Evolutionary conservation across 2,329 filamentous ascomycete genomes (phyloP).

Genomic region (Epichloe brachyelytri): DNA sequence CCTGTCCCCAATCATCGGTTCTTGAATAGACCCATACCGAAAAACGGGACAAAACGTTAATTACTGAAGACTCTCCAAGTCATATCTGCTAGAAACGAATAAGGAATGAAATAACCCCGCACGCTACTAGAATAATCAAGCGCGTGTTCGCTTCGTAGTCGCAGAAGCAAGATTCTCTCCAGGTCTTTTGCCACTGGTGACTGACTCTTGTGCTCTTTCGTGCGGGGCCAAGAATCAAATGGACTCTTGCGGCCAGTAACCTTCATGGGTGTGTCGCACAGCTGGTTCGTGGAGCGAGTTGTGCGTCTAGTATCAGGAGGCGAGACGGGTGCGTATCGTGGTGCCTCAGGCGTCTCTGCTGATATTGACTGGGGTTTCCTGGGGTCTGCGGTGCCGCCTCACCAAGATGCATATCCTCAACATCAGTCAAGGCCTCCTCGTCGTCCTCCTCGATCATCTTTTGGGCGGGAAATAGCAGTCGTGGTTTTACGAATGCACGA

Average conservation of each 20-base stretch:
- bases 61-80: neutral
- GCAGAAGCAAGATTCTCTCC: constrained; percentile 19
- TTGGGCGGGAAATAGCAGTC: constrained; percentile 52
- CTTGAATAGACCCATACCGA: neutral
- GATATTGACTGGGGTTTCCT: constrained; percentile 17
- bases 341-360: constrained; percentile 38
- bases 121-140: constrained; percentile 9
- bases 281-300: constrained; percentile 43
- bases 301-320: constrained; percentile 50
- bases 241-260: constrained; percentile 33
- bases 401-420: constrained; percentile 33
- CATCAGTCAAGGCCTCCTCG: constrained; percentile 47
- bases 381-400: constrained; percentile 22
- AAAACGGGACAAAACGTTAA: neutral
- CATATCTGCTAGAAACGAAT: neutral
- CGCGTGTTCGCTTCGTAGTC: constrained; percentile 24
- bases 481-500: constrained; percentile 58
- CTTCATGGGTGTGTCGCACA: constrained; percentile 31
- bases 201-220: constrained; percentile 41
- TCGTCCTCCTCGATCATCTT: constrained; percentile 36
- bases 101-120: neutral
- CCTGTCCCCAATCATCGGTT: neutral
- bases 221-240: constrained; percentile 57
- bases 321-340: constrained; percentile 43
- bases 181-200: constrained; percentile 28